Evolutionary conservation across 73 alveolate genomes (phyloP).

Genomic region (Stentor roeselii): DNA sequence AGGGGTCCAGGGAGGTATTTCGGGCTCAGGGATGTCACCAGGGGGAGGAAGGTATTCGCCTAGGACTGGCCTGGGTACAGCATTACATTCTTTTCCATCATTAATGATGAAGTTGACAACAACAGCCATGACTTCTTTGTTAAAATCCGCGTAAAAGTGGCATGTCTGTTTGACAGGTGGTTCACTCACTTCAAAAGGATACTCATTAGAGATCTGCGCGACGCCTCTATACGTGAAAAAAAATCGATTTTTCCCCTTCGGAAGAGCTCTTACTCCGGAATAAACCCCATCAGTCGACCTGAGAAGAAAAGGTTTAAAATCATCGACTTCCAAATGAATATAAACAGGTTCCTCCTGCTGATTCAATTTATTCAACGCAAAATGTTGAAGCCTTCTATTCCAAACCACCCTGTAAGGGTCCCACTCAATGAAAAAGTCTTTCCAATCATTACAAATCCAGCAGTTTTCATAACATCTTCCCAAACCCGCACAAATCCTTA

Average conservation of each 20-base stretch:
- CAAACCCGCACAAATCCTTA: neutral
- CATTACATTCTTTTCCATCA: neutral
- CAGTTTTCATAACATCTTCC: conserved; percentile 7
- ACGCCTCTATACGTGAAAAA: conserved; percentile 23
- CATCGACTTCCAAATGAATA: conserved; percentile 26
- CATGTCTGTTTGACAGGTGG: neutral
- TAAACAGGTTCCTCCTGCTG: conserved; percentile 4
- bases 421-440: neutral
- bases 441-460: conserved; percentile 27
- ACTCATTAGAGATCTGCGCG: conserved; percentile 18
- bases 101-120: neutral
- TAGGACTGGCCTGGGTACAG: neutral
- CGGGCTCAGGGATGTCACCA: conserved; percentile 26
- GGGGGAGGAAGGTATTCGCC: conserved; percentile 22
- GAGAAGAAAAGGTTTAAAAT: conserved; percentile 12
- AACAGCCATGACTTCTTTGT: neutral
- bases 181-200: neutral
- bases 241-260: neutral
- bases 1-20: conserved; percentile 1
- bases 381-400: conserved; percentile 20
- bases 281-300: conserved; percentile 3
- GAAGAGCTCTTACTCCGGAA: neutral
- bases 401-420: conserved; percentile 6
- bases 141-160: conserved; percentile 14
- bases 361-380: neutral